These are phyloP conservation scores for Panicum virgatum DNA, from an alignment of 202 grass and related monocot genomes.

Conservation along the genomic window DNA sequence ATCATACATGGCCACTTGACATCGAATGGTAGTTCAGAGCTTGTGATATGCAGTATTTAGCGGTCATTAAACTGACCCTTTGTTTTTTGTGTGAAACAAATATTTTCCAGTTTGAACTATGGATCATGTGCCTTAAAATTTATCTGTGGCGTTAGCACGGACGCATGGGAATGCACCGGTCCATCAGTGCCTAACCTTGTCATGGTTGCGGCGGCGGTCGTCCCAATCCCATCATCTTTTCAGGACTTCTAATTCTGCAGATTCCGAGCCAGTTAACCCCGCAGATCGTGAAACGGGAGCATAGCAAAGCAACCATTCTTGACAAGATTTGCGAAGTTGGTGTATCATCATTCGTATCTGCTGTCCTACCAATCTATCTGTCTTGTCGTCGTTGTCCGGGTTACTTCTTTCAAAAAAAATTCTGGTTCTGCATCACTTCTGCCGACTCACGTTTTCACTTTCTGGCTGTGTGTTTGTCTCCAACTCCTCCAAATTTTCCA, in stretches of 20 bases:
- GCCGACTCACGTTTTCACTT: constrained; percentile 16
- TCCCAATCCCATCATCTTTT: constrained; percentile 16
- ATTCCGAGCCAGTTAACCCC: background rate
- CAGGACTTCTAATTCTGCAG: background rate
- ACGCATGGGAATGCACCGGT: background rate
- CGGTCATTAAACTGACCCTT: too few relatives aligned
- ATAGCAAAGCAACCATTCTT: background rate
- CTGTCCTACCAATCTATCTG: background rate
- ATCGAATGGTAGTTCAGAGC: too few relatives aligned
- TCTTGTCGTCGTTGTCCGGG: background rate
- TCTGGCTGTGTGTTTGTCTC: too few relatives aligned
- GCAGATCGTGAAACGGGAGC: background rate
- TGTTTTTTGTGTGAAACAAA: too few relatives aligned
- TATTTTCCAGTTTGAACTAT: too few relatives aligned
- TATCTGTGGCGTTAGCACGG: too few relatives aligned
- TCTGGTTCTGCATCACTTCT: constrained; percentile 39
- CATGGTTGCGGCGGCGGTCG: background rate
- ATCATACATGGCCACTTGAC: too few relatives aligned
- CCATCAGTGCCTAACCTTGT: background rate
- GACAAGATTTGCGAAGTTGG: background rate
- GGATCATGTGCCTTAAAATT: too few relatives aligned
- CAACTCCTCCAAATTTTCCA: too few relatives aligned
- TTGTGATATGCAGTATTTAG: too few relatives aligned
- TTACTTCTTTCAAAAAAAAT: constrained; percentile 17
- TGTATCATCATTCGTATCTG: background rate